Evolutionary conservation across 495 filamentous ascomycete species (phyloP).

Genomic region (Haplographium delicatum): DNA sequence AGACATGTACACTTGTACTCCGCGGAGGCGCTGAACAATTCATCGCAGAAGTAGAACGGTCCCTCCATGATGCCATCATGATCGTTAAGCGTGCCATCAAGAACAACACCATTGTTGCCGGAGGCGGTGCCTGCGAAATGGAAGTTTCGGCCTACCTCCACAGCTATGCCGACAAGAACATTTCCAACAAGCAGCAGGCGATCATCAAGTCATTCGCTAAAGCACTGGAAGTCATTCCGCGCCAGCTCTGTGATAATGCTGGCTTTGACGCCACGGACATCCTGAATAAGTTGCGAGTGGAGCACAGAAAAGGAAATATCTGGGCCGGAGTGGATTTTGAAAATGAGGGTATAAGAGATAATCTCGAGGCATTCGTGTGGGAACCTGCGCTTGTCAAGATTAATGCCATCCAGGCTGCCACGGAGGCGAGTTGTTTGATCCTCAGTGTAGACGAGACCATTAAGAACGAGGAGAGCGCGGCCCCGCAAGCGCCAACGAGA

Average conservation of each 20-base stretch:
- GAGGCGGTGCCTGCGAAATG: slow-evolving; percentile 95
- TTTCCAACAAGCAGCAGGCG: slow-evolving; percentile 90
- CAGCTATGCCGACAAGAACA: slow-evolving; percentile 82
- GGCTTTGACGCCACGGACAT: slow-evolving; percentile 98
- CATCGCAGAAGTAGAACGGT: slow-evolving; percentile 96
- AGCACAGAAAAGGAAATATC: slow-evolving; percentile 82
- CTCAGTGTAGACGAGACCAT: slow-evolving; percentile 98
- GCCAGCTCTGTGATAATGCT: slow-evolving; percentile 96
- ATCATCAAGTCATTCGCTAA: slow-evolving; percentile 98
- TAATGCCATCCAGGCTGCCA: slow-evolving; percentile 93
- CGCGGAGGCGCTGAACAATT: slow-evolving; percentile 97
- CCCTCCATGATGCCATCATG: slow-evolving; percentile 98
- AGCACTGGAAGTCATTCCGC: slow-evolving; percentile 92
- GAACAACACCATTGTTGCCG: slow-evolving; percentile 90
- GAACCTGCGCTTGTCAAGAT: slow-evolving; percentile 94
- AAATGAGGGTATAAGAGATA: slow-evolving; percentile 86
- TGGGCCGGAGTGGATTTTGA: slow-evolving; percentile 97
- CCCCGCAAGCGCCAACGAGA: slow-evolving; percentile 70
- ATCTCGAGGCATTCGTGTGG: slow-evolving; percentile 93
- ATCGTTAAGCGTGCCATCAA: slow-evolving; percentile 95
- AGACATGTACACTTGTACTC: slow-evolving; percentile 94
- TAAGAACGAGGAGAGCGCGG: slow-evolving; percentile 85
- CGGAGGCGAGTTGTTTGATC: slow-evolving; percentile 92
- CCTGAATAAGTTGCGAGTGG: slow-evolving; percentile 86
- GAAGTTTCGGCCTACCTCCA: slow-evolving; percentile 91